Evolutionary conservation across 2,329 filamentous ascomycete genomes (phyloP).

Genomic region (Cytospora mali): DNA sequence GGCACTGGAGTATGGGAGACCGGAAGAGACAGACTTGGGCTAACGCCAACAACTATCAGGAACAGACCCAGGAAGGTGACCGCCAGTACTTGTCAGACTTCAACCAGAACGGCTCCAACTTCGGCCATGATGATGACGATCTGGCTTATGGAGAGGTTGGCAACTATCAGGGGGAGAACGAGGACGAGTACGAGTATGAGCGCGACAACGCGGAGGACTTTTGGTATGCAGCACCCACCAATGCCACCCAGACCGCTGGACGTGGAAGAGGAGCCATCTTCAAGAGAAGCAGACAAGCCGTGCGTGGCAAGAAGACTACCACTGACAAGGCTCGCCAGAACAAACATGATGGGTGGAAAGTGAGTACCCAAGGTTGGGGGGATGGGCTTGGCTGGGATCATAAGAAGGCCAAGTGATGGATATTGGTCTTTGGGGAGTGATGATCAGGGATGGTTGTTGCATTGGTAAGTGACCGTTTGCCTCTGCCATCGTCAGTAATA

Average conservation of each 20-base stretch:
- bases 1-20: not conserved
- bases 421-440: not conserved
- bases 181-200: not conserved
- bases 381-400: not conserved
- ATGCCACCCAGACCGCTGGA: not conserved
- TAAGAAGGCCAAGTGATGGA: not conserved
- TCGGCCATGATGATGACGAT: not conserved
- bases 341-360: not conserved
- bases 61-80: not conserved
- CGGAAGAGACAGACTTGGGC: not conserved
- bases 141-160: not conserved
- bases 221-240: constrained; percentile 3
- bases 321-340: constrained; percentile 3
- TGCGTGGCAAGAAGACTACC: not conserved
- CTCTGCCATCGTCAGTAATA: no score
- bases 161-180: not conserved
- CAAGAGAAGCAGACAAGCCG: not conserved
- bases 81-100: not conserved
- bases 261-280: not conserved
- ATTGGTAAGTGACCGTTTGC: not conserved
- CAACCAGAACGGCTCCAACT: not conserved
- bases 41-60: not conserved
- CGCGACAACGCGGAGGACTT: not conserved
- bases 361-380: not conserved
- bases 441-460: not conserved